Evolutionary conservation across 2,329 filamentous ascomycete genomes (phyloP).

Genomic region (Plenodomus tracheiphilus): DNA sequence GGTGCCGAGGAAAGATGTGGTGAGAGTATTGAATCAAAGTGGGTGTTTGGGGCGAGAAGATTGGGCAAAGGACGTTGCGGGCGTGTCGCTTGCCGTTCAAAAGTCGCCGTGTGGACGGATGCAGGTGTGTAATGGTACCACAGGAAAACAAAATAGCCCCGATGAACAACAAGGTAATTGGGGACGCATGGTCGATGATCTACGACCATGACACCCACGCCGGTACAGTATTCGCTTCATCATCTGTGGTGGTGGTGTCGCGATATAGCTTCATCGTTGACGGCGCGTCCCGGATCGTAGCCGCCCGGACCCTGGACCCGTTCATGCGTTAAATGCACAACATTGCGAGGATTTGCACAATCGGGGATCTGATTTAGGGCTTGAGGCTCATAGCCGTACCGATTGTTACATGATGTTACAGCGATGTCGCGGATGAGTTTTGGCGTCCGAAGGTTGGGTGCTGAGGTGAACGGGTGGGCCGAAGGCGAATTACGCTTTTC

Average conservation of each 20-base stretch:
- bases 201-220: neutral
- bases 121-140: too few relatives aligned
- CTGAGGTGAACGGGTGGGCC: too few relatives aligned
- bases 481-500: too few relatives aligned
- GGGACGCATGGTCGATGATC: neutral
- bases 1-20: neutral
- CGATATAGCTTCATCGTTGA: neutral
- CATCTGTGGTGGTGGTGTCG: neutral
- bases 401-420: neutral
- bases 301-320: constrained; percentile 3
- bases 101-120: neutral
- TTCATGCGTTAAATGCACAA: constrained; percentile 5
- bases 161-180: too few relatives aligned
- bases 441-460: too few relatives aligned
- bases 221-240: neutral
- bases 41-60: neutral
- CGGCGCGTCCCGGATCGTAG: neutral
- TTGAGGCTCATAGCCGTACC: neutral
- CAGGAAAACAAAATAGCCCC: too few relatives aligned
- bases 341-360: neutral
- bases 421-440: neutral
- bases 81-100: neutral
- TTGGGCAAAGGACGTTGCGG: too few relatives aligned
- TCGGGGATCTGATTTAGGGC: neutral
- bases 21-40: neutral